Base-by-base conservation (phyloP, 2,329 filamentous ascomycete genomes). In the Kalaharituber pfeilii region DNA sequence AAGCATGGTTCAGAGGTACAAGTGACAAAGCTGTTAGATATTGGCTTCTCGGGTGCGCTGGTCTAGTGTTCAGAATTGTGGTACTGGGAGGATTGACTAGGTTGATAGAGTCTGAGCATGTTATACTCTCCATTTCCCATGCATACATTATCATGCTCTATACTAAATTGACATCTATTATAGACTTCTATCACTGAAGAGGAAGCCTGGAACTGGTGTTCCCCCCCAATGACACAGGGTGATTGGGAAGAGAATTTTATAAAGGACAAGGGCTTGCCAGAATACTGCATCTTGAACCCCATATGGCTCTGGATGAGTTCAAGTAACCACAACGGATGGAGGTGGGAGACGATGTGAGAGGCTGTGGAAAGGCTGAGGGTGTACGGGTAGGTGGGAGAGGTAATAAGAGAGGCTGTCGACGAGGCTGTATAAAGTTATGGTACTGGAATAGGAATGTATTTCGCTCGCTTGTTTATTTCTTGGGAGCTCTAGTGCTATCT, bases 111-210 rank as follows among this genome's bases (percentile, higher is more conserved):
- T 98, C 91, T 62, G 91, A 88, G 47, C 75, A n/a, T n/a, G n/a
- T n/a, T n/a, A n/a, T n/a, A n/a, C n/a, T n/a, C n/a, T n/a, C n/a
- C n/a, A n/a, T n/a, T n/a, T n/a, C n/a, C n/a, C n/a, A n/a, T n/a
- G n/a, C n/a, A n/a, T n/a, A n/a, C n/a, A n/a, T n/a, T n/a, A n/a
- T n/a, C n/a, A n/a, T n/a, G n/a, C n/a, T n/a, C n/a, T n/a, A n/a
- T n/a, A n/a, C n/a, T n/a, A n/a, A n/a, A n/a, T n/a, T n/a, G n/a
- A n/a, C n/a, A n/a, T n/a, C n/a, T n/a, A n/a, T n/a, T n/a, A n/a
- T n/a, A n/a, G n/a, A n/a, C 98, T 61, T 95, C 88, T 67, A 98
- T 98, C 64, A 98, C 91, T 59, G 91, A 98, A 84, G 98, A 91
- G 91, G 82, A 81, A 62, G 91, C 91, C 50, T 87, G 98, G 44